These are phyloP conservation scores for Lentithecium fluviatile DNA, from an alignment of 495 filamentous ascomycete species.

Conservation along the genomic window DNA sequence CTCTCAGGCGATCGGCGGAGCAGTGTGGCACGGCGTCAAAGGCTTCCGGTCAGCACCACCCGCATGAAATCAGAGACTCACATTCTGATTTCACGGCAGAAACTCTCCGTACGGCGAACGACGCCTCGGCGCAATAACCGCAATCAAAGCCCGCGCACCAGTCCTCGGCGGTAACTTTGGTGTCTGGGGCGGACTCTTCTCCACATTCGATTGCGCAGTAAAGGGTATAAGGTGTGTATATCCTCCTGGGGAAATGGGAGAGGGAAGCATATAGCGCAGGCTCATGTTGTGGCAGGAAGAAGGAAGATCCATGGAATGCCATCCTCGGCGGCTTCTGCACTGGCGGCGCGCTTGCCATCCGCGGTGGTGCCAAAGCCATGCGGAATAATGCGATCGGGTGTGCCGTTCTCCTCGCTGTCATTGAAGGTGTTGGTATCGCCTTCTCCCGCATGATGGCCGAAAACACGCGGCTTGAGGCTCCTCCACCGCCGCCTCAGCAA, in stretches of 20 bases:
- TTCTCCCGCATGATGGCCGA: constrained; percentile 96
- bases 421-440: constrained; percentile 96
- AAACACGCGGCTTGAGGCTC: constrained; percentile 73
- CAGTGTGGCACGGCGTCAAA: constrained; percentile 96
- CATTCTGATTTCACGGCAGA: constrained; percentile 3
- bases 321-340: constrained; percentile 97
- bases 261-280: neutral
- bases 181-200: constrained; percentile 94
- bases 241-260: too few relatives aligned
- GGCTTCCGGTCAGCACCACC: constrained; percentile 53
- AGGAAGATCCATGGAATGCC: constrained; percentile 96
- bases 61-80: neutral
- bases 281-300: constrained; percentile 56
- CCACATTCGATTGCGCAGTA: constrained; percentile 91
- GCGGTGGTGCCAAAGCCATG: constrained; percentile 85
- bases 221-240: constrained; percentile 67
- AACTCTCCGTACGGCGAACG: constrained; percentile 80
- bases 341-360: constrained; percentile 82
- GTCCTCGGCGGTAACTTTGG: constrained; percentile 97
- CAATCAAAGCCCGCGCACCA: constrained; percentile 94
- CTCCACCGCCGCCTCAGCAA: constrained; percentile 40
- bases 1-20: constrained; percentile 75
- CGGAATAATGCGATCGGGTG: constrained; percentile 95
- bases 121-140: constrained; percentile 91
- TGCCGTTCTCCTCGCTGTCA: constrained; percentile 88